Evolutionary conservation across 2,329 filamentous ascomycete species (phyloP), one percentile per base, ranked within the genome.

Genomic region (Sporothrix humicola): DNA sequence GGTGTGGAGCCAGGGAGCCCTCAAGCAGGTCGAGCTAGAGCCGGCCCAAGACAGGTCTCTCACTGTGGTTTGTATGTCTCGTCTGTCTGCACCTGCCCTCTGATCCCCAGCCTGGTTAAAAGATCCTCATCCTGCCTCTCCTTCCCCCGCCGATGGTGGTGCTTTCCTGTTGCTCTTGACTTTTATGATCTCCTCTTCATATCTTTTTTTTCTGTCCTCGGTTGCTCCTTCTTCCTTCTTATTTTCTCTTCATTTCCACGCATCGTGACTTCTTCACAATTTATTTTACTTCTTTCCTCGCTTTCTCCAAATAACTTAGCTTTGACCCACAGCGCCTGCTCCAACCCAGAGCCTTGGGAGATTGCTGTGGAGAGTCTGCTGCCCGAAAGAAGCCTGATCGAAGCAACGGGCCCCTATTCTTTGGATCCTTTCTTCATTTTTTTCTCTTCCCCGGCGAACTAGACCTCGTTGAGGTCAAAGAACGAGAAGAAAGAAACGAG

Each of bases 311-410:
- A 20, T 42, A 54, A 54, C 26, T 26, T 54, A 54, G 48, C 15
- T 12, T 37, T n/a, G 66, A 56, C 66, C 66, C 66, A 69, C 66
- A 9, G 66, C 66, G 13, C 48, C 65, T 69, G 26, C 66, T 26
- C 66, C 48, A 69, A 69, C 9, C 66, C 66, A 69, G 44, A 54
- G 66, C 66, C 10, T 42, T 69, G 66, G 66, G 66, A 69, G 48
- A 69, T 70, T 70, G 68, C 68, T 48, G 50, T 59, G 68, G 68
- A 70, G 52, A 46, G 68, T 23, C 69, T 63, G 26, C 8, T 69
- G 48, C 66, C 66, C 63, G n/a, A 69, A 69, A 69, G 66, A 69
- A 69, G 66, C 46, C 48, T 69, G 48, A 69, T 69, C 66, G 66
- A 69, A 69, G 31, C 66, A 54, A 69, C 31, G 23, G 46, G 46